Base-by-base conservation (phyloP, 2,329 filamentous ascomycete species). In the Pezicula rhizophila region DNA sequence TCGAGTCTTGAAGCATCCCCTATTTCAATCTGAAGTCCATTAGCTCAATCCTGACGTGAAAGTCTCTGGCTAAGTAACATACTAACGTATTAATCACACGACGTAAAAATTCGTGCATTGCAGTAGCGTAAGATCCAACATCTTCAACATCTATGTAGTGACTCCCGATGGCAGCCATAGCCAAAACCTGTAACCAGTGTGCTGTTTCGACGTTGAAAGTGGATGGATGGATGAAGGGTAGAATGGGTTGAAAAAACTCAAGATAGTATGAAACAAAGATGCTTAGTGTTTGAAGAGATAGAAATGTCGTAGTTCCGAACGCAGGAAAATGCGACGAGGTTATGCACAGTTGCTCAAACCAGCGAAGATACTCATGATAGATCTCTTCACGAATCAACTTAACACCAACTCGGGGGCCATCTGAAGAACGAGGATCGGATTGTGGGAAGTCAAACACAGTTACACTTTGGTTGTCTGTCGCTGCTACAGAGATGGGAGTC, bases 61-160 rank as follows among this genome's bases (percentile, higher is more conserved):
- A 2, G 5, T 34, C 17, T 5, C 12, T 35, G 11, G 23, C 23
- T 23, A 7, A 0, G 10, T 8, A 33, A 52, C 52, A 56, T 59
- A 70, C 67, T 56, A 66, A 63, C 25, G 63, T 57, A 31, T 60
- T 50, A 39, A 71, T 62, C 33, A 64, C 65, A 31, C 68, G 64
- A 14, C 68, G 66, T 42, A 70, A 56, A 48, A 72, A 64, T 49
- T 73, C 70, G 49, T 71, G 66, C 42, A 72, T 65, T 28, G 68
- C 65, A 39, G 60, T 50, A 31, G 60, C 56, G 43, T 62, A 62
- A 6, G 63, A 55, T 17, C 64, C 57, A 47, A 57, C 54, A 17
- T 65, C 54, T 12, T 57, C 48, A 10, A 51, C 47, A 28, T 62
- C 60, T 31, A 58, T 55, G 52, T 62, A 64, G 44, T 68, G 67